Percentiles rank a stretch among this genome's conserved stretches.
Evolutionary conservation across 1,284 basidiomycete species (phyloP).

Genomic region (Puccinia horiana): DNA sequence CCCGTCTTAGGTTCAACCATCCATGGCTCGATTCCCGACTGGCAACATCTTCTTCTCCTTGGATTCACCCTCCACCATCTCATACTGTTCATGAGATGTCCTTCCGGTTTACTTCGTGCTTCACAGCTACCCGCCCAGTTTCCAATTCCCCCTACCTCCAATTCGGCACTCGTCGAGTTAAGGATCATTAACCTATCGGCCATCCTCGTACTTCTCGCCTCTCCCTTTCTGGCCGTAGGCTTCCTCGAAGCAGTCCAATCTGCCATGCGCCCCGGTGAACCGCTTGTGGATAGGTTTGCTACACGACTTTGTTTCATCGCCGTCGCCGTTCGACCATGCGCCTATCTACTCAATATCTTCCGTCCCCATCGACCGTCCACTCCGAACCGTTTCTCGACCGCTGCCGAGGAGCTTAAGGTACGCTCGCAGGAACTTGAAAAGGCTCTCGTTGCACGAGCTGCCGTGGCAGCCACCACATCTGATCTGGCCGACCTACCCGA

Average conservation of each 20-base stretch:
- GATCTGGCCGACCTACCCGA: neutral
- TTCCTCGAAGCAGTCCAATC: constrained; percentile 16
- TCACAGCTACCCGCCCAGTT: neutral
- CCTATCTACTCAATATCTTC: constrained; percentile 6
- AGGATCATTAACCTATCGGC: constrained; percentile 12
- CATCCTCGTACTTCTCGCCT: neutral
- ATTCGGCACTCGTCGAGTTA: constrained; percentile 4
- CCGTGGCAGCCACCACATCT: neutral
- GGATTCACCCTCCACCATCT: constrained; percentile 31
- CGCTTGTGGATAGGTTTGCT: constrained; percentile 18
- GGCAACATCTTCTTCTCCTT: constrained; percentile 17
- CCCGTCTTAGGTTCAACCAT: constrained; percentile 15
- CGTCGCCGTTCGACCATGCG: constrained; percentile 13
- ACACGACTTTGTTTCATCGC: constrained; percentile 24
- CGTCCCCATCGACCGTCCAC: neutral
- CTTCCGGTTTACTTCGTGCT: constrained; percentile 14
- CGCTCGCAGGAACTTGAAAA: neutral
- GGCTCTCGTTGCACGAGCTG: neutral
- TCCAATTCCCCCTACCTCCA: neutral
- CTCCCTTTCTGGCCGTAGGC: constrained; percentile 23
- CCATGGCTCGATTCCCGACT: constrained; percentile 26
- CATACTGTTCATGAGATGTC: constrained; percentile 31
- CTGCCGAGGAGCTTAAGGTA: neutral
- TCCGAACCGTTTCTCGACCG: neutral
- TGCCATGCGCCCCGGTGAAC: constrained; percentile 18